Evolutionary conservation across 306 rosid species (phyloP), one percentile per base, ranked within the genome.

Genomic region (Biancaea sappan): DNA sequence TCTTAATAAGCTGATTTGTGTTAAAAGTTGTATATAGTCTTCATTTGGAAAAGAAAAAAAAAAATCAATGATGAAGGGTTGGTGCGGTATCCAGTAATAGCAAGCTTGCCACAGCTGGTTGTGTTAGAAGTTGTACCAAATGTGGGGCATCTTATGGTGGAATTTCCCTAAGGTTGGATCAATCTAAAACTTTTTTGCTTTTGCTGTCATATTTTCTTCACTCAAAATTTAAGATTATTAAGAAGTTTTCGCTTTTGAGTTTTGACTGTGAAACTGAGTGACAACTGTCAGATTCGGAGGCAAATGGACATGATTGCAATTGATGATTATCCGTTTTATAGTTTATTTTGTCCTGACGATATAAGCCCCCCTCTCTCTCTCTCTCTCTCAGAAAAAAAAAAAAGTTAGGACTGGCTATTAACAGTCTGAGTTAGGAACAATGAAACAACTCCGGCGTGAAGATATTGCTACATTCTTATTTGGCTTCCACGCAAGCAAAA

Each of bases 141-240:
- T 82, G 16, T 94, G 97, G 98, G 92, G 91, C 41, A 83, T 94
- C 80, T 73, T 91, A 77, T 91, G 94, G 92, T 91, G 94, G 92
- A 94, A 95, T 77, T 83, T 84, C 83, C 86, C 91, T 46, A 85
- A 84, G 94, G 94, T 86, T 28, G 18, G 35, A 21, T 25, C 43
- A 25, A 21, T 53, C 13, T 41, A 37, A 29, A 26, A 7, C 16
- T n/a, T 58, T 28, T n/a, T n/a, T n/a, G n/a, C n/a, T n/a, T n/a
- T 44, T 66, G n/a, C 38, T 48, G 18, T 31, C 19, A 52, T 72
- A 44, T 16, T 75, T 66, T 60, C 19, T 12, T 62, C 43, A 13
- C 37, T 25, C 40, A 22, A 53, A 26, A 10, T 28, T 46, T 41
- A 15, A 59, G 13, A 8, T 65, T 22, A 2, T 31, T 29, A 72